Conservation (phyloP, 2,329 filamentous ascomycete species). For the Colletotrichum sp. region DNA sequence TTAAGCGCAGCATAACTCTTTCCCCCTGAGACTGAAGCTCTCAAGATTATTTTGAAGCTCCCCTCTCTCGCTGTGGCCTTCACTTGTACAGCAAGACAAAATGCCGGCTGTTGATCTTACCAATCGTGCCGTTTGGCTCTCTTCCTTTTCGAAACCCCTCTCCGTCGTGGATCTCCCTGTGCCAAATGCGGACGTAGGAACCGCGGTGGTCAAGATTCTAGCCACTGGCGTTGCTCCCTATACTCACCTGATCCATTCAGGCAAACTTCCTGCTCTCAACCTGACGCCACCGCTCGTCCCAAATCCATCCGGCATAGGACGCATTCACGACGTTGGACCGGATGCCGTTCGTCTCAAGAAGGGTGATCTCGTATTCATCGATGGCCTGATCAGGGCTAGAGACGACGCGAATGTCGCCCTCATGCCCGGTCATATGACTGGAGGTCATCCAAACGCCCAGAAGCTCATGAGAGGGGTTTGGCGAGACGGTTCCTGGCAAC, state of each 20-base stretch:
- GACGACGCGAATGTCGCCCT: slow-evolving; percentile 32
- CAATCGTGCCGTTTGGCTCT: slow-evolving; percentile 6
- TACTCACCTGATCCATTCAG: not conserved
- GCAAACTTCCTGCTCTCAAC: not conserved
- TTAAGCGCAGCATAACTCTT: not conserved
- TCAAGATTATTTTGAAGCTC: not conserved
- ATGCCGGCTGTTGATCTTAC: not conserved
- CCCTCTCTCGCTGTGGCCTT: not conserved
- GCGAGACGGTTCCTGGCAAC: slow-evolving; percentile 34
- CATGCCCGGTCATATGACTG: slow-evolving; percentile 31
- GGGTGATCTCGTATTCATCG: slow-evolving; percentile 38
- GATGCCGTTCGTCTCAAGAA: slow-evolving; percentile 34
- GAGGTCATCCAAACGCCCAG: slow-evolving; percentile 26
- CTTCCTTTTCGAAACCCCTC: slow-evolving; percentile 1
- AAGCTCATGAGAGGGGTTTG: slow-evolving; percentile 31
- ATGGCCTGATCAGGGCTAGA: slow-evolving; percentile 31
- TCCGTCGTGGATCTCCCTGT: slow-evolving; percentile 16
- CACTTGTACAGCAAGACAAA: not conserved
- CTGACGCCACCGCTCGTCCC: slow-evolving; percentile 36
- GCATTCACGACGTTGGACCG: slow-evolving; percentile 35
- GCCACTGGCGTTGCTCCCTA: slow-evolving; percentile 29
- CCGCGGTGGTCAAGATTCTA: slow-evolving; percentile 25
- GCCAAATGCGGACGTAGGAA: slow-evolving; percentile 21
- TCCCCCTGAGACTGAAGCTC: not conserved
- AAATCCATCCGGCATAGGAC: slow-evolving; percentile 37